Base-by-base conservation (phyloP, 139 green algal genomes). In the Chlorella sp. region DNA sequence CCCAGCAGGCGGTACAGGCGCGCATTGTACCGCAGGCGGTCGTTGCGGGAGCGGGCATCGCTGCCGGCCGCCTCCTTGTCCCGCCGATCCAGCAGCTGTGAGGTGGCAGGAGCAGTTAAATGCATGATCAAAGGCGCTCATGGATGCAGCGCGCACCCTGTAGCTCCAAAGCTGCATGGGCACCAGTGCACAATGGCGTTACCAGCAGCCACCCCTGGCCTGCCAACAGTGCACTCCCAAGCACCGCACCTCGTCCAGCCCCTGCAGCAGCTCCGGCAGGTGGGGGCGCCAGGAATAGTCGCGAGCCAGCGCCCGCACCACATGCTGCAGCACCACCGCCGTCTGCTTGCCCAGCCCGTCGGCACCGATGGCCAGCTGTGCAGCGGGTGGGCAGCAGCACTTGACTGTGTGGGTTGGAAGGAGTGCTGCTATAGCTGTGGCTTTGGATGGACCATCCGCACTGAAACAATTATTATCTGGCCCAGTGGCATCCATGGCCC, bases 1-100 rank as follows among this genome's bases (percentile, higher is more conserved):
- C 9, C 36, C 20, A 82, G 76, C 7, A 82, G 36, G 51, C 76
- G 76, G 36, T 51, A 69, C 54, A 82, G 54, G 54, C 76, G 76
- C 2, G 76, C 54, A 14, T 36, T 19, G 54, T 82, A 82, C 24
- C 24, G 56, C 54, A 72, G 20, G 54, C 54, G 73, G 44, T 70
- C 54, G 2, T 14, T 43, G 11, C 34, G n/a, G 34, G 67, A 46
- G 19, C 36, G 67, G 34, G 34, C 13, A 36, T 40, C n/a, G 24
- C 44, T 72, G 32, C 20, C 26, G 16, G 22, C 36, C 36, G 19
- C 76, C 76, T 82, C 76, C 26, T 56, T 34, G 8, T 41, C 22
- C 0, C 76, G 54, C 22, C 76, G 76, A 36, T 36, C 76, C 54
- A 82, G 7, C 28, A 82, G 36, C 76, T 82, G 76, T 36, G 26